These are phyloP conservation scores for Sporothrix dimorphospora DNA, from an alignment of 2,329 filamentous ascomycete genomes.

Conservation along the genomic window DNA sequence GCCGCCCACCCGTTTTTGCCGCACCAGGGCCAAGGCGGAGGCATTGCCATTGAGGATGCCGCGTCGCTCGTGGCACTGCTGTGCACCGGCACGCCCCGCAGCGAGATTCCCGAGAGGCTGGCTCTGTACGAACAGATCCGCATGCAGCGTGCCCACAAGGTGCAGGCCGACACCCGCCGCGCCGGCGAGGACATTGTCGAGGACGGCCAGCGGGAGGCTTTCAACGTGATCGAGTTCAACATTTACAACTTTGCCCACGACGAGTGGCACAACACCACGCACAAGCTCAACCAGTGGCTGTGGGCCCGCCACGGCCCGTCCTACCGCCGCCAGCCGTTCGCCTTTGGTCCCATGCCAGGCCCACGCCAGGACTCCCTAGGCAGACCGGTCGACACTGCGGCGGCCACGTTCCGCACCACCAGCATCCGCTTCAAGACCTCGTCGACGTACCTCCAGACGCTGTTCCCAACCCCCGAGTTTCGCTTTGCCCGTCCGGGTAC, in stretches of 20 bases:
- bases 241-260: slow-evolving; percentile 2
- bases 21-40: background rate
- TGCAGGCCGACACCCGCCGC: background rate
- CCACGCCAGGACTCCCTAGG: background rate
- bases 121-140: background rate
- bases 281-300: slow-evolving; percentile 2
- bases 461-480: background rate
- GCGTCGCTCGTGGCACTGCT: background rate
- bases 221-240: background rate
- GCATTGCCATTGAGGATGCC: slow-evolving; percentile 1
- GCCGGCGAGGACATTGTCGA: background rate
- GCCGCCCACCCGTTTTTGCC: background rate
- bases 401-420: background rate
- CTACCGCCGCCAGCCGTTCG: background rate
- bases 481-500: background rate
- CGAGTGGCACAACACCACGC: slow-evolving; percentile 9
- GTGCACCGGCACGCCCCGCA: background rate
- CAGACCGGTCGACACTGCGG: background rate
- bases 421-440: slow-evolving; percentile 5
- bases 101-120: background rate
- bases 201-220: background rate
- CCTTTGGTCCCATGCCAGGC: background rate
- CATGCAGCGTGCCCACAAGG: background rate
- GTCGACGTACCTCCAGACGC: background rate
- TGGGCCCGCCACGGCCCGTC: background rate